phyloP scores from a whole-genome alignment of 306 rosid species.

The apple (Malus domestica) region DNA sequence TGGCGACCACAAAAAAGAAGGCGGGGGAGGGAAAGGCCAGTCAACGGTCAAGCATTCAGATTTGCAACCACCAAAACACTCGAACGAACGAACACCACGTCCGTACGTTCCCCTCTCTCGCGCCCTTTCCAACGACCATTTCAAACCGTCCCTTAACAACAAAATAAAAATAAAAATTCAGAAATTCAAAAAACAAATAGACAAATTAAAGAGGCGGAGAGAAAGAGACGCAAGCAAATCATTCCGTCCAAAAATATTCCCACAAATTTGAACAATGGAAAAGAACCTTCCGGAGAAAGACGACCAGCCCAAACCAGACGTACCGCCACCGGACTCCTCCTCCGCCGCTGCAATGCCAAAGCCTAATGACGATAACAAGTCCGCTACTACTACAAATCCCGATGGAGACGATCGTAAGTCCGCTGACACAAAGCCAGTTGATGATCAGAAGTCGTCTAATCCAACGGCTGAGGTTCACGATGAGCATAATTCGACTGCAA shows the following conservation, averaged over 20 bases:
- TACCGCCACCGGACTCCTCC: constrained; percentile 1
- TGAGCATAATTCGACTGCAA: neutral
- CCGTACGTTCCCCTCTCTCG: constrained; percentile 30
- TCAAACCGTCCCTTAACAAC: constrained; percentile 17
- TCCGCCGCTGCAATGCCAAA: neutral
- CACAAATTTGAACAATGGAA: constrained; percentile 29
- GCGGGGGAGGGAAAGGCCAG: neutral
- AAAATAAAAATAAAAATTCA: neutral
- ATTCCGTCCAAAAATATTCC: neutral
- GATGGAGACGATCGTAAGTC: neutral
- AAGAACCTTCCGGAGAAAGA: constrained; percentile 22
- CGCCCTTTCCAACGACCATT: constrained; percentile 33
- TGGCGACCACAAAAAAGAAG: neutral
- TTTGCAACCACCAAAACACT: neutral
- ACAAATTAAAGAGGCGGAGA: neutral
- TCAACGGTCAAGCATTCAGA: neutral
- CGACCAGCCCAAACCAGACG: neutral
- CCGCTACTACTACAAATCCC: neutral
- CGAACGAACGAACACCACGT: neutral
- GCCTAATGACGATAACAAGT: neutral
- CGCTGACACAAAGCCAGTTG: neutral
- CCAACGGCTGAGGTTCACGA: neutral
- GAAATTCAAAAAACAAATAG: neutral
- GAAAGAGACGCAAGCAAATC: neutral
- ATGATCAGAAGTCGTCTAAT: neutral